Percentiles rank a stretch among this genome's conserved stretches.
phyloP scores from a whole-genome alignment of 495 filamentous ascomycete species.

The Hypoxylon intermedium region DNA sequence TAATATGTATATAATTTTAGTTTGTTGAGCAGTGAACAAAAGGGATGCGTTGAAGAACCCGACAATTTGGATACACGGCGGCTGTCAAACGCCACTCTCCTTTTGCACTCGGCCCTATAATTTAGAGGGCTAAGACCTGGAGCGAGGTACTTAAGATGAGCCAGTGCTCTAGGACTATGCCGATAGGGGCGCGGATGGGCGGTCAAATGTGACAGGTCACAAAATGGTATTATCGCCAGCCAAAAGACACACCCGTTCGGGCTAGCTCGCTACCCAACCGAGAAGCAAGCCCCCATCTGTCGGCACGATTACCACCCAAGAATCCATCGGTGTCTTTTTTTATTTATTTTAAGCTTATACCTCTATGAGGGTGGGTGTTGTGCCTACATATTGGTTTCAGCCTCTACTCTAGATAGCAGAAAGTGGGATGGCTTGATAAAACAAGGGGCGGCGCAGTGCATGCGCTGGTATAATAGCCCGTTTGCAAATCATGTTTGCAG shows the following conservation, averaged over 20 bases:
- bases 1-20: slow-evolving; percentile 3
- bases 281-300: slow-evolving; percentile 26
- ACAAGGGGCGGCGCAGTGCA: slow-evolving; percentile 27
- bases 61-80: slow-evolving; percentile 11
- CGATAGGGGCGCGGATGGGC: slow-evolving; percentile 38
- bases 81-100: slow-evolving; percentile 14
- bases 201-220: slow-evolving; percentile 39
- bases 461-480: slow-evolving; percentile 13
- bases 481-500: slow-evolving; percentile 26
- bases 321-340: slow-evolving; percentile 32
- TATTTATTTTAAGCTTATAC: slow-evolving; percentile 40
- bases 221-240: slow-evolving; percentile 18
- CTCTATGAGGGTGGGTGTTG: slow-evolving; percentile 22
- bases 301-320: slow-evolving; percentile 37
- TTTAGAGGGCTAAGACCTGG: slow-evolving; percentile 5
- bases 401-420: slow-evolving; percentile 27
- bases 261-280: slow-evolving; percentile 36
- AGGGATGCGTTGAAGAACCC: slow-evolving; percentile 8
- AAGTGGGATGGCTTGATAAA: slow-evolving; percentile 19
- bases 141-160: slow-evolving; percentile 24
- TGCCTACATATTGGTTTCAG: slow-evolving; percentile 38
- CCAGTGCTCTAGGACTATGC: slow-evolving; percentile 23
- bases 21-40: slow-evolving; percentile 22
- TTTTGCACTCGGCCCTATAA: slow-evolving; percentile 23
- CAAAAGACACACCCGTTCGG: slow-evolving; percentile 30